Base-by-base conservation (phyloP, 768 basidiomycete genomes). In the Amylocystis lapponica region DNA sequence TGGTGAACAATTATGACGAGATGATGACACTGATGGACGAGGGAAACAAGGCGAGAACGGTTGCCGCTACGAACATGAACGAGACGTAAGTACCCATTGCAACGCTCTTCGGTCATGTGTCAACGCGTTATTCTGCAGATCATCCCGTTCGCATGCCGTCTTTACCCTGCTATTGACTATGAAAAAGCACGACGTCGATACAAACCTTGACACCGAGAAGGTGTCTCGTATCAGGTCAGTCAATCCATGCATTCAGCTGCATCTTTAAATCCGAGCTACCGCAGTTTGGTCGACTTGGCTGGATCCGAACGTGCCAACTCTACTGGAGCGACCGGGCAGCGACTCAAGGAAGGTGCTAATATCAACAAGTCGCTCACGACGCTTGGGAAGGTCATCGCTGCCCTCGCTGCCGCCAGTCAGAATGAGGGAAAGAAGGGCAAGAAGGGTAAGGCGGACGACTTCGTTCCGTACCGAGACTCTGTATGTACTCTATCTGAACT, bases 11-110 rank as follows among this genome's bases (percentile, higher is more conserved):
- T 62, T 98, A 94, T 60, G 79, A 87, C 23, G 95, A 96, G 62
- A 96, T 99, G 86, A 95, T 96, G 86, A 91, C 85, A 5, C 83
- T 99, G 60, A 98, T 98, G 95, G 95, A 99, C 69, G 95, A 99
- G 64, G 95, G 95, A 29, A 99, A 97, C 66, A 97, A 98, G 70
- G 94, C 96, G 39, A 75, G 96, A 38, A 98, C 96, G 12, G 95
- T 99, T 19, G 96, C 96, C 17, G 94, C 96, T 20, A 99, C 96
- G 17, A 93, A 96, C 66, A 99, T 99, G 96, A 99, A 99, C 67
- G 96, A 97, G 67, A 96, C 93, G 77, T 89, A 61, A 55, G 81
- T 67, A n/a, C n/a, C 31, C 29, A 4, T 36, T 36, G n/a, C 23
- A 4, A 36, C 8, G 20, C 19, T 36, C 5, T 19, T 33, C 5